Percentiles rank a stretch among this genome's conserved stretches.
Conservation (phyloP, 805 yeast species). For the Candida piceae region DNA sequence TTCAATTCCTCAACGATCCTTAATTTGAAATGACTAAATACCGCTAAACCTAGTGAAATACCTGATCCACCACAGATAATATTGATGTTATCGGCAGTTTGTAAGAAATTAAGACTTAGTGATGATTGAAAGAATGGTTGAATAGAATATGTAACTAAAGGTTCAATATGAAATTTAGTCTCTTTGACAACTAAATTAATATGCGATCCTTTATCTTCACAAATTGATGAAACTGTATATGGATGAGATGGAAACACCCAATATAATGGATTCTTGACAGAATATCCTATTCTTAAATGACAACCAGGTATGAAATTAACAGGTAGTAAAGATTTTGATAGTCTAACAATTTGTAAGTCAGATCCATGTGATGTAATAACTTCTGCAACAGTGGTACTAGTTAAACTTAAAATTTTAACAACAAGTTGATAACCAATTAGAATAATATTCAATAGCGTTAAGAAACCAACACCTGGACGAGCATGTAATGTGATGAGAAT, state of each 20-base stretch:
- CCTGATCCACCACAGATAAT: conserved; percentile 75
- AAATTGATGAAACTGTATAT: conserved; percentile 48
- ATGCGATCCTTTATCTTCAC: conserved; percentile 25
- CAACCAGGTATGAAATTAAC: conserved; percentile 44
- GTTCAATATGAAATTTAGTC: conserved; percentile 32
- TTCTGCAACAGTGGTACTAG: conserved; percentile 15
- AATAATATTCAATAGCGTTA: conserved; percentile 24
- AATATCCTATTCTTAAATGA: conserved; percentile 47
- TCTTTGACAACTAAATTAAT: conserved; percentile 43
- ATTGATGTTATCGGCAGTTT: conserved; percentile 43
- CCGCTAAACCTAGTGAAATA: conserved; percentile 55
- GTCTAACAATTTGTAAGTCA: conserved; percentile 15
- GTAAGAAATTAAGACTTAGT: conserved; percentile 38
- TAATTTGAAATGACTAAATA: conserved; percentile 37
- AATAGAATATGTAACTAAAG: conserved; percentile 33
- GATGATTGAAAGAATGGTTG: conserved; percentile 40
- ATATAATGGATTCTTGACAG: conserved; percentile 33
- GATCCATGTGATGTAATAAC: conserved; percentile 21
- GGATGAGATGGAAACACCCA: conserved; percentile 65
- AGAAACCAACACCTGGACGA: conserved; percentile 55
- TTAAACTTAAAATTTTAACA: conserved; percentile 26
- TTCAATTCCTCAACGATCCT: conserved; percentile 18
- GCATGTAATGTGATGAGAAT: conserved; percentile 54
- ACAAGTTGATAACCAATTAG: conserved; percentile 35
- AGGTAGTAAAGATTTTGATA: conserved; percentile 20